These are phyloP conservation scores for Gentiana dahurica DNA, from an alignment of 257 asterid species.

Conservation along the genomic window DNA sequence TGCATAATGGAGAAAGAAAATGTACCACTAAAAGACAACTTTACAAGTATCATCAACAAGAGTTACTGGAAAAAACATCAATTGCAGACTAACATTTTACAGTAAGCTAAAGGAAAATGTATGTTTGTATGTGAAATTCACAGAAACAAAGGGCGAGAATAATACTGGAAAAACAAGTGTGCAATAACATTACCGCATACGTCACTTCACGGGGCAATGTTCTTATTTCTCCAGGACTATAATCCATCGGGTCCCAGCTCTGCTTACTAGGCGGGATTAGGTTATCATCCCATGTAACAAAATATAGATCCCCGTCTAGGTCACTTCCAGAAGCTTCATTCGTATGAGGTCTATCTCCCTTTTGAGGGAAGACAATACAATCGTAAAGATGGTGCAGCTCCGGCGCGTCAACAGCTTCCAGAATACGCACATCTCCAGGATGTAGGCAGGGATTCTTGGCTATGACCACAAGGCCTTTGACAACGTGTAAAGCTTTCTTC, in stretches of 20 bases:
- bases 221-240: conserved; percentile 42
- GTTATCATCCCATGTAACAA: conserved; percentile 84
- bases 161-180: background rate
- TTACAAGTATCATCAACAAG: background rate
- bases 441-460: conserved; percentile 96
- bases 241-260: conserved; percentile 85
- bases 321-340: conserved; percentile 98
- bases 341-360: conserved; percentile 83
- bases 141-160: background rate
- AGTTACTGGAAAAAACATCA: background rate
- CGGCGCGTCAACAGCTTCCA: conserved; percentile 70
- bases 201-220: conserved; percentile 36
- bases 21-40: background rate
- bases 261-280: conserved; percentile 78
- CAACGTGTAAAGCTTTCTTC: conserved; percentile 39
- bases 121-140: background rate
- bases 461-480: conserved; percentile 59
- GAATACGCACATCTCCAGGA: conserved; percentile 88
- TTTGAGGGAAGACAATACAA: conserved; percentile 85
- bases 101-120: background rate
- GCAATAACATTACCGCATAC: conserved; percentile 34
- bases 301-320: conserved; percentile 86
- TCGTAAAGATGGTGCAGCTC: conserved; percentile 55
- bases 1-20: background rate
- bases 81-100: too few relatives aligned